Conservation (phyloP, 1,139 yeast species). For the Sugiyamaella castrensis region DNA sequence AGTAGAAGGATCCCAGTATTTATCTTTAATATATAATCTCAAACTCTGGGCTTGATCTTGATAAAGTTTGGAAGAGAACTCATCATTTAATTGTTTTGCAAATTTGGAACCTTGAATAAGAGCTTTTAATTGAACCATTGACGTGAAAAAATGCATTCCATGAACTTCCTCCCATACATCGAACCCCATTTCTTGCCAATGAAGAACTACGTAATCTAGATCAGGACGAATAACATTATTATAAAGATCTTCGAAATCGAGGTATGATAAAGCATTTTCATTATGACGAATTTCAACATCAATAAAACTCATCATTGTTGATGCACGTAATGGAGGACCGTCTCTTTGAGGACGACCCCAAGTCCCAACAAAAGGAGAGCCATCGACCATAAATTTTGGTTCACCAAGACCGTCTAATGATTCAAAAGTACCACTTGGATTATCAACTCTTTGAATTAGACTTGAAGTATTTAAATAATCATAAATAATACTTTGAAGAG, state of each 20-base stretch:
- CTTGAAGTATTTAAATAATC: constrained; percentile 59
- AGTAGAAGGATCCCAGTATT: constrained; percentile 35
- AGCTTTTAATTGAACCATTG: constrained; percentile 70
- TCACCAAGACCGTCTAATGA: constrained; percentile 68
- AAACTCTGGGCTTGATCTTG: constrained; percentile 35
- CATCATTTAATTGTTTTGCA: constrained; percentile 43
- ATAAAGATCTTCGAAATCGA: constrained; percentile 23
- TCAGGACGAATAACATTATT: constrained; percentile 63
- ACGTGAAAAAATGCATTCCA: constrained; percentile 74
- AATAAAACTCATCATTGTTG: constrained; percentile 60
- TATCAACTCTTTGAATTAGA: constrained; percentile 59
- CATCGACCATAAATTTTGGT: constrained; percentile 75
- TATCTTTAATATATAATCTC: constrained; percentile 37
- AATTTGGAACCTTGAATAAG: constrained; percentile 55
- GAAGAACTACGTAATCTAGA: constrained; percentile 56
- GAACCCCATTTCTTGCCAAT: constrained; percentile 67
- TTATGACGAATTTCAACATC: constrained; percentile 40
- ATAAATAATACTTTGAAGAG: constrained; percentile 44
- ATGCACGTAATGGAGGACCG: constrained; percentile 83
- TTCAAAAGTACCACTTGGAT: constrained; percentile 65
- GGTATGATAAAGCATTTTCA: constrained; percentile 28
- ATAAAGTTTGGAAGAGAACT: constrained; percentile 34
- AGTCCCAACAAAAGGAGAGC: constrained; percentile 53
- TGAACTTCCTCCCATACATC: constrained; percentile 93
- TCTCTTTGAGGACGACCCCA: constrained; percentile 99